Evolutionary conservation across 257 asterid genomes (phyloP), one percentile per base, ranked within the genome.

Genomic region (Nicotiana obtusifolia): DNA sequence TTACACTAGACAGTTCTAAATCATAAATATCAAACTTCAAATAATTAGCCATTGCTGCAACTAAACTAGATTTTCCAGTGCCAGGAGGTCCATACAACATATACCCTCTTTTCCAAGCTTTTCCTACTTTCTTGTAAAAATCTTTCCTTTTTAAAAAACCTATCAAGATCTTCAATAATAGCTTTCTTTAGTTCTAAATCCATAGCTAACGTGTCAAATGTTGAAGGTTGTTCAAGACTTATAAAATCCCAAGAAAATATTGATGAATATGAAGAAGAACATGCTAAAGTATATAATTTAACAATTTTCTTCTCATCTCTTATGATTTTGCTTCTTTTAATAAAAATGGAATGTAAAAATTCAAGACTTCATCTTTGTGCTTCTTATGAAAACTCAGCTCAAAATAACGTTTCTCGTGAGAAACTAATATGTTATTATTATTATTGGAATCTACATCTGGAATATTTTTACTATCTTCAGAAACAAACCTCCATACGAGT

Each of bases 61-160:
- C 87, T 87, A 91, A 78, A 71, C 97, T 91, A 0, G 96, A 91
- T 73, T 93, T 91, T 10, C 96, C 96, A 0, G 96, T 93, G 9
- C 97, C 97, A 0, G 97, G 97, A 73, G 95, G 97, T 0, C 97
- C 95, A 65, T 89, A 87, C 76, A 93, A 87, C 89, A 93, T 26
- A 52, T 91, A 93, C 10, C 97, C 97, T 33, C 96, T 81, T 83
- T 93, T 93, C 97, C 97, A 93, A 24, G 97, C 97, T 81, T 88
- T 84, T 30, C 97, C 97, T 0, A 93, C 96, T 15, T 88, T 89
- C 85, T 91, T 68, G 76, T 93, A 93, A 17, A 86, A 91, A 0
- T 90, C 93, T 57, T 84, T 91, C 84, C 95, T 84, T 64, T 83
- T 84, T 7, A 93, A 84, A 84, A 49, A 91, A 93, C 83, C 92